Evolutionary conservation across 345 rosid genomes (phyloP).

Genomic region (Ailanthus altissimus): DNA sequence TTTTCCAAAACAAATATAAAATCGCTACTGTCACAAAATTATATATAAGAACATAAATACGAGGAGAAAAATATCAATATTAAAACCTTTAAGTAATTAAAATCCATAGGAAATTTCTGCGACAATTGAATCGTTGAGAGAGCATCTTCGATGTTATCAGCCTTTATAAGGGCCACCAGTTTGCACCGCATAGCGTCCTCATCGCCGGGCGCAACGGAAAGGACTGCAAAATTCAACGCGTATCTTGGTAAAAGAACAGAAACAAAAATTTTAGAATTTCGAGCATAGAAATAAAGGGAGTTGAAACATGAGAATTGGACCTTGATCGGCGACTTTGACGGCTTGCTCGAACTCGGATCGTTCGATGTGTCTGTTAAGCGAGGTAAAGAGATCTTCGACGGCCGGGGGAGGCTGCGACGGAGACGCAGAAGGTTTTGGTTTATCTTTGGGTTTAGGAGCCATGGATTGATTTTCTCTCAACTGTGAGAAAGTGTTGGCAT

Average conservation of each 20-base stretch:
- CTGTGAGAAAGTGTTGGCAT: neutral
- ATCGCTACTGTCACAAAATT: neutral
- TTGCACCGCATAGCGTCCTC: conserved; percentile 91
- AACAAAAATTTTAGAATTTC: neutral
- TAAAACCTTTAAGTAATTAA: conserved; percentile 64
- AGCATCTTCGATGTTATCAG: conserved; percentile 67
- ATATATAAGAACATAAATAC: neutral
- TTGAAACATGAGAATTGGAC: conserved; percentile 30
- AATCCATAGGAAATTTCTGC: conserved; percentile 49
- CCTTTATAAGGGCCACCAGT: conserved; percentile 73
- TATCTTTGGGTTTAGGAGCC: conserved; percentile 79
- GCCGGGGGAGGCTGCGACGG: conserved; percentile 64
- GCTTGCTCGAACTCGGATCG: conserved; percentile 60
- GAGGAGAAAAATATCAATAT: neutral
- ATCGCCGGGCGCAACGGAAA: conserved; percentile 64
- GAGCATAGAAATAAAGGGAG: neutral
- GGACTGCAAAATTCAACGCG: conserved; percentile 45
- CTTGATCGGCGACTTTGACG: conserved; percentile 77
- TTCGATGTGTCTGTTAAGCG: conserved; percentile 60
- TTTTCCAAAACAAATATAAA: neutral
- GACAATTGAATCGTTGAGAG: conserved; percentile 57
- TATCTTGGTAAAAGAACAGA: neutral
- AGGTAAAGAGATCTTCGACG: conserved; percentile 83
- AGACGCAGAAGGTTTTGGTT: conserved; percentile 43
- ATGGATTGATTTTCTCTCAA: conserved; percentile 31